phyloP scores from a whole-genome alignment of 2,329 filamentous ascomycete species.

The Fusarium sterilihyphosum region DNA sequence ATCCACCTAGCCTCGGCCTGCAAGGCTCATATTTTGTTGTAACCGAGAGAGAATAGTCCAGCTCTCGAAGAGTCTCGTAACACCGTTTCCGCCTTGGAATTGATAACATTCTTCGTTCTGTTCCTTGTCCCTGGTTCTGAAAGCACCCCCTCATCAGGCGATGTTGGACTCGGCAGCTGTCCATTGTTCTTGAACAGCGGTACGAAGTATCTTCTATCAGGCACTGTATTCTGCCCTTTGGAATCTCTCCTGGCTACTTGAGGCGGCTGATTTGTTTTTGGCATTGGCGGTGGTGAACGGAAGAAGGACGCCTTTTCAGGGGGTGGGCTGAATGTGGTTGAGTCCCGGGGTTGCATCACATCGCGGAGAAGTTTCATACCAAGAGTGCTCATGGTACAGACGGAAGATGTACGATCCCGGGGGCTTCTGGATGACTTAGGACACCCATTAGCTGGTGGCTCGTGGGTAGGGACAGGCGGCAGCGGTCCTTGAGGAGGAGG shows the following conservation, averaged over 20 bases:
- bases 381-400: slow-evolving; percentile 39
- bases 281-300: not conserved
- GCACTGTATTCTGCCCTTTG: not conserved
- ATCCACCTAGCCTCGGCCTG: not conserved
- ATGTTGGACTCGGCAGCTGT: slow-evolving; percentile 25
- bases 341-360: slow-evolving; percentile 28
- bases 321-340: slow-evolving; percentile 7
- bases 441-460: not conserved
- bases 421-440: not conserved
- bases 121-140: not conserved
- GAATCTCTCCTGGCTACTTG: not conserved
- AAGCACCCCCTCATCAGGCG: not conserved
- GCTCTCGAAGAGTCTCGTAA: slow-evolving; percentile 20
- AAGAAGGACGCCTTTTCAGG: not conserved
- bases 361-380: slow-evolving; percentile 34
- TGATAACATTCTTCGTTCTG: not conserved
- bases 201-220: slow-evolving; percentile 34
- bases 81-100: slow-evolving; percentile 7
- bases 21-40: slow-evolving; percentile 29
- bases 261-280: not conserved
- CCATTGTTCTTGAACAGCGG: slow-evolving; percentile 27
- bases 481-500: not conserved
- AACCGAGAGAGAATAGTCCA: slow-evolving; percentile 18
- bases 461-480: not conserved
- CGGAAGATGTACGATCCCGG: slow-evolving; percentile 3